These are phyloP conservation scores for Coelastrella sp. DNA, from an alignment of 139 green algal genomes.

Conservation along the genomic window DNA sequence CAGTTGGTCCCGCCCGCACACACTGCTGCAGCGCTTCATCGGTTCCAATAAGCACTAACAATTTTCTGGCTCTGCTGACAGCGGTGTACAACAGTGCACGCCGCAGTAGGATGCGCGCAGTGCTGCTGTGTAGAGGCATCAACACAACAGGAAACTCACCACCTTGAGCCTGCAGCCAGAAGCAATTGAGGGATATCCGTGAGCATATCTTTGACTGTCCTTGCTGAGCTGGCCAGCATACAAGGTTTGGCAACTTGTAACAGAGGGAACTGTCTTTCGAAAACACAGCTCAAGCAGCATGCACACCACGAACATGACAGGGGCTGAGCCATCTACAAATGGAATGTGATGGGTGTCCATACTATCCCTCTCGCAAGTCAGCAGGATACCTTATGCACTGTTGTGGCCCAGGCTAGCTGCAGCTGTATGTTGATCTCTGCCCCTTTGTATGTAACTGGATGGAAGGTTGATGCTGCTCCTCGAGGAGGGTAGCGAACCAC, in stretches of 20 bases:
- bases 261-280: too few relatives aligned
- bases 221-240: too few relatives aligned
- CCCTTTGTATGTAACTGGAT: slow-evolving; percentile 14
- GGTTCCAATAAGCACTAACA: slow-evolving; percentile 66
- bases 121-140: slow-evolving; percentile 62
- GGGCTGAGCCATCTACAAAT: background rate
- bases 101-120: slow-evolving; percentile 57
- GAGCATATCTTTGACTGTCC: too few relatives aligned
- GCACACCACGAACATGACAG: background rate
- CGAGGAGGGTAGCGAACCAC: background rate
- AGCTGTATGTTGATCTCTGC: slow-evolving; percentile 55
- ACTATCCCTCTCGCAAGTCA: too few relatives aligned
- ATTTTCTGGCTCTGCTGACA: slow-evolving; percentile 65
- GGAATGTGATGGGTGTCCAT: too few relatives aligned
- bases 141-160: slow-evolving; percentile 84
- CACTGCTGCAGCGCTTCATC: background rate
- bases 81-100: slow-evolving; percentile 86
- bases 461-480: background rate
- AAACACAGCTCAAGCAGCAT: too few relatives aligned
- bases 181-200: background rate
- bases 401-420: slow-evolving; percentile 82
- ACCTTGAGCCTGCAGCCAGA: slow-evolving; percentile 72
- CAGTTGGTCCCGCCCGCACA: background rate
- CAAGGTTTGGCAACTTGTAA: too few relatives aligned
- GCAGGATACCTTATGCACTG: slow-evolving; percentile 81